Evolutionary conservation across 768 basidiomycete genomes (phyloP).

Genomic region (Paxillus rubicundulus): DNA sequence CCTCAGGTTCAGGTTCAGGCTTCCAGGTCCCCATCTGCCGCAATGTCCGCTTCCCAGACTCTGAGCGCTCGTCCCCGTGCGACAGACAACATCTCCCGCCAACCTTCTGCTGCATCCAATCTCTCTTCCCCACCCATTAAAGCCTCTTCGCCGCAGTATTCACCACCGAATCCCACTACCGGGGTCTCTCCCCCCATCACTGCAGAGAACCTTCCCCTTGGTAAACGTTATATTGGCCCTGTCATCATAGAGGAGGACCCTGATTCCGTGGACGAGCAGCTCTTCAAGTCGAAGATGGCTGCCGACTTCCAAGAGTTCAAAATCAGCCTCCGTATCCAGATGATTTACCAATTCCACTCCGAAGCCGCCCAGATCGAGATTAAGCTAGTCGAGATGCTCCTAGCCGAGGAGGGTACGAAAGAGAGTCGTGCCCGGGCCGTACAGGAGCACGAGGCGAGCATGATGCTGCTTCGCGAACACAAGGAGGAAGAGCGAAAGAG

Average conservation of each 20-base stretch:
- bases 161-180: conserved; percentile 20
- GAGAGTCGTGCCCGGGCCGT: conserved; percentile 28
- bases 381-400: conserved; percentile 26
- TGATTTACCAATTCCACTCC: conserved; percentile 33
- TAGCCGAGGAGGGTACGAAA: conserved; percentile 27
- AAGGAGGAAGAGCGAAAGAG: conserved; percentile 33
- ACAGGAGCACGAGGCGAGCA: conserved; percentile 32
- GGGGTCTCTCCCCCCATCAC: conserved; percentile 26
- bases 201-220: conserved; percentile 19
- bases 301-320: conserved; percentile 32
- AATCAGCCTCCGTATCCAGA: conserved; percentile 32
- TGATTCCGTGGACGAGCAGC: conserved; percentile 26
- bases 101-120: conserved; percentile 25
- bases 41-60: conserved; percentile 8
- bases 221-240: conserved; percentile 35
- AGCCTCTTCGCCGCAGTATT: conserved; percentile 24
- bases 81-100: conserved; percentile 30
- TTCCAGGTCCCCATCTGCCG: conserved; percentile 2
- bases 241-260: conserved; percentile 26
- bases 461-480: conserved; percentile 33
- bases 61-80: conserved; percentile 24
- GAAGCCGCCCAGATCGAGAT: conserved; percentile 31
- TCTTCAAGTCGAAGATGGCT: conserved; percentile 34
- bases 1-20: conserved; percentile 7
- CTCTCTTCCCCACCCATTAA: conserved; percentile 21